Conservation (phyloP, 805 yeast genomes). For the Metschnikowia colocasiae region DNA sequence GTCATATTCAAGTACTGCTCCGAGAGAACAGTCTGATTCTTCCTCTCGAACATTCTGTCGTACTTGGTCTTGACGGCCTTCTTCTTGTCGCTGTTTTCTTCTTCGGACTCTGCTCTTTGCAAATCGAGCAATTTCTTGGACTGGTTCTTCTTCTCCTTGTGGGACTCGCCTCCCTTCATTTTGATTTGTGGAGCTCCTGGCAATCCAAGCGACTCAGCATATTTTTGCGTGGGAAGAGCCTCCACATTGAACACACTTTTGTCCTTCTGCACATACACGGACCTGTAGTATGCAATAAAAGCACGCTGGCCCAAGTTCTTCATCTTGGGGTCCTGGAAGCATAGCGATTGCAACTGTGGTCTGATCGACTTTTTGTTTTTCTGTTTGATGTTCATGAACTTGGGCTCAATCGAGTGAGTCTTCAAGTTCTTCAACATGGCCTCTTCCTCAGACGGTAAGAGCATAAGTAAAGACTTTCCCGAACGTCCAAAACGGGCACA, state of each 20-base stretch:
- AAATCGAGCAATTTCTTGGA: slow-evolving; percentile 66
- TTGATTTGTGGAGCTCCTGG: slow-evolving; percentile 96
- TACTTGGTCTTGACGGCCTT: slow-evolving; percentile 68
- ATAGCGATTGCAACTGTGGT: slow-evolving; percentile 80
- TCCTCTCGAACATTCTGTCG: slow-evolving; percentile 93
- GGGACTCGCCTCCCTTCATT: slow-evolving; percentile 52
- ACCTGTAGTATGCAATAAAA: slow-evolving; percentile 83
- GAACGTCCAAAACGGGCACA: slow-evolving; percentile 81
- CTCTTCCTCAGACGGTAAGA: slow-evolving; percentile 79
- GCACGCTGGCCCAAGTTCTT: slow-evolving; percentile 96
- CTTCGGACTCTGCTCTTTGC: slow-evolving; percentile 48
- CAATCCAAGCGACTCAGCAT: slow-evolving; percentile 83
- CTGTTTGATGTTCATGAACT: slow-evolving; percentile 68
- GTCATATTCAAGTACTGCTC: slow-evolving; percentile 82
- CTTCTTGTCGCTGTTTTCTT: slow-evolving; percentile 49
- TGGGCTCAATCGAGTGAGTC: slow-evolving; percentile 63
- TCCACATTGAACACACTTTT: slow-evolving; percentile 79
- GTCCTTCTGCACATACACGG: slow-evolving; percentile 82
- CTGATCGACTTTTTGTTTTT: slow-evolving; percentile 70
- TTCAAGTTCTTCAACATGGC: slow-evolving; percentile 65
- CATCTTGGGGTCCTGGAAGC: slow-evolving; percentile 87
- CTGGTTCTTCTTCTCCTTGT: slow-evolving; percentile 75
- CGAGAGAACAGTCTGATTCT: slow-evolving; percentile 86
- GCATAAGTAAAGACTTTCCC: slow-evolving; percentile 79
- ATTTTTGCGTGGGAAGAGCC: slow-evolving; percentile 73